These are phyloP conservation scores for Pichia sp. DNA, from an alignment of 1,139 yeast species.

Conservation along the genomic window DNA sequence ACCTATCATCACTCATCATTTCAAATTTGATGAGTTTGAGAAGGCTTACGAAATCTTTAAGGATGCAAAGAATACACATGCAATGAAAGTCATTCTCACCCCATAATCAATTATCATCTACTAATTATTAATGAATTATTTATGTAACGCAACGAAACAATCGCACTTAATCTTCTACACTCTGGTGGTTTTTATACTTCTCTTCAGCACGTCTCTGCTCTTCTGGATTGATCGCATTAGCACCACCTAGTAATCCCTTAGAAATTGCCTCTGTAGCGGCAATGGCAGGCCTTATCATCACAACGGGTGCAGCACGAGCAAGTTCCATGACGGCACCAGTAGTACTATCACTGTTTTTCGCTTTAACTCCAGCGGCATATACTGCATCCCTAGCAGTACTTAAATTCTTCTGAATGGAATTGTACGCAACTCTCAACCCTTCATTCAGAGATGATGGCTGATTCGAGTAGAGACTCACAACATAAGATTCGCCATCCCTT, in stretches of 20 bases:
- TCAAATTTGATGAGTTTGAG: conserved; percentile 49
- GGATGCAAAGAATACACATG: conserved; percentile 36
- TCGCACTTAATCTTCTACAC: not conserved
- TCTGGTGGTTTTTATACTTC: conserved; percentile 34
- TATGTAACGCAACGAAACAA: too few species aligned
- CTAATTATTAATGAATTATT: too few species aligned
- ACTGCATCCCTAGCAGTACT: conserved; percentile 61
- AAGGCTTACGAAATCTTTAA: conserved; percentile 54
- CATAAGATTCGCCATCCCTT: conserved; percentile 32
- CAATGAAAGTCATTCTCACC: conserved; percentile 33
- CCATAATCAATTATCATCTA: conserved; percentile 6
- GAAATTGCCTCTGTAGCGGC: conserved; percentile 92
- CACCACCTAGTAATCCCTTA: conserved; percentile 73
- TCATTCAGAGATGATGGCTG: conserved; percentile 69
- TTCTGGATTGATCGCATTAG: conserved; percentile 70
- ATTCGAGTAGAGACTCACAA: conserved; percentile 73
- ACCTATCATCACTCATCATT: conserved; percentile 54
- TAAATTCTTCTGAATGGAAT: conserved; percentile 63
- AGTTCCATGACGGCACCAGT: conserved; percentile 62
- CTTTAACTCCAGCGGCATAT: conserved; percentile 49
- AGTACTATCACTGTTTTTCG: conserved; percentile 55
- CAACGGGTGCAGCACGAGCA: conserved; percentile 74
- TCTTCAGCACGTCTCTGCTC: conserved; percentile 44
- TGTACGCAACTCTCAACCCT: conserved; percentile 69
- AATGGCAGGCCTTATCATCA: conserved; percentile 75